These are phyloP conservation scores for Hsuehochloa calcarea DNA, from an alignment of 176 grass and related monocot genomes.

Conservation along the genomic window DNA sequence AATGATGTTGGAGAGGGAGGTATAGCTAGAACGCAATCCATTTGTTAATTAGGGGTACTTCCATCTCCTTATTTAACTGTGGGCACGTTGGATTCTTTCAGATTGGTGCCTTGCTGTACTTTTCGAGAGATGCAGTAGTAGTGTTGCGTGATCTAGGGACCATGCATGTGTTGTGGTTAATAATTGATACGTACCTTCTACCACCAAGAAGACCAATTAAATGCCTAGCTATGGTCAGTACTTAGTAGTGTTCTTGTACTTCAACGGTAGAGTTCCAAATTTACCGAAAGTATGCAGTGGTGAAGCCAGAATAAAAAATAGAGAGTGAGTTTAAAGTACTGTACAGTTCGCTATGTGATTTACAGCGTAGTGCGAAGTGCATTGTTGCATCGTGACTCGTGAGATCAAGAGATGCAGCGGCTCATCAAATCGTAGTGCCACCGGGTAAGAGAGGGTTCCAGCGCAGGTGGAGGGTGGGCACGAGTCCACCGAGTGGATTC, in stretches of 20 bases:
- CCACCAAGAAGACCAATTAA: background rate
- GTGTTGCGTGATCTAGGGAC: background rate
- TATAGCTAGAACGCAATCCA: background rate
- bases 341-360: no score
- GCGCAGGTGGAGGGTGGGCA: no score
- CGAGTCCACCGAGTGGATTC: no score
- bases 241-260: background rate
- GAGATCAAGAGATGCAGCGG: no score
- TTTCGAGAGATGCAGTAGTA: constrained; percentile 2
- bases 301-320: no score
- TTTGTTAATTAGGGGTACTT: background rate
- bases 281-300: no score
- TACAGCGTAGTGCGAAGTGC: no score
- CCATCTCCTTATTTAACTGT: constrained; percentile 12
- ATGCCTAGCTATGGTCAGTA: background rate
- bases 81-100: constrained; percentile 14
- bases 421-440: no score
- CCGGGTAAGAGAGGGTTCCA: no score
- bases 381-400: no score
- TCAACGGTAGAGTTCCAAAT: background rate
- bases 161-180: background rate
- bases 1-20: constrained; percentile 19
- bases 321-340: no score
- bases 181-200: background rate
- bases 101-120: background rate